A percentile compares a stretch with the other conserved stretches of the same genome.
phyloP scores from a whole-genome alignment of 2,329 filamentous ascomycete species.

The Cytospora schulzeri region DNA sequence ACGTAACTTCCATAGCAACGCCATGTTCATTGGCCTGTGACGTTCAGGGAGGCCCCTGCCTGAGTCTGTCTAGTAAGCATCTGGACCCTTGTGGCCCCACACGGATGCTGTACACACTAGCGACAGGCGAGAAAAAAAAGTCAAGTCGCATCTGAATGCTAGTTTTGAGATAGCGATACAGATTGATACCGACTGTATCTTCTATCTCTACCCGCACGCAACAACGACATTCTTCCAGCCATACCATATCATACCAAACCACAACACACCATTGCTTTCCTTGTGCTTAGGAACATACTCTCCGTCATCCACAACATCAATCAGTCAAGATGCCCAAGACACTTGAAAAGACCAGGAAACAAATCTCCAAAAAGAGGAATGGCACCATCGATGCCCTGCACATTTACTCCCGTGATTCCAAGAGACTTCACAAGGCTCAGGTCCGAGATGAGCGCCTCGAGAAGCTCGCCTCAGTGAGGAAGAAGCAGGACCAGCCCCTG shows the following conservation, averaged over 20 bases:
- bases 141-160: not conserved
- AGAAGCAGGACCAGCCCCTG: constrained; percentile 74
- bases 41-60: not conserved
- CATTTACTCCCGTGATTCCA: constrained; percentile 84
- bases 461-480: constrained; percentile 68
- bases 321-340: constrained; percentile 68
- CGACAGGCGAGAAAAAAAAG: constrained; percentile 13
- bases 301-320: not conserved
- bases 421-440: constrained; percentile 76
- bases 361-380: constrained; percentile 84
- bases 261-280: not conserved
- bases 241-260: not conserved
- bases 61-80: no score
- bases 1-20: constrained; percentile 13
- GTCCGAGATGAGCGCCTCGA: constrained; percentile 81
- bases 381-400: constrained; percentile 75
- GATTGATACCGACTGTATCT: not conserved
- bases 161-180: not conserved
- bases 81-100: not conserved
- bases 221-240: not conserved
- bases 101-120: not conserved
- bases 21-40: not conserved
- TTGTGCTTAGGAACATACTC: not conserved
- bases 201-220: not conserved
- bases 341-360: constrained; percentile 82